Conservation (phyloP, 805 yeast genomes). For the Clavispora phyllophila region DNA sequence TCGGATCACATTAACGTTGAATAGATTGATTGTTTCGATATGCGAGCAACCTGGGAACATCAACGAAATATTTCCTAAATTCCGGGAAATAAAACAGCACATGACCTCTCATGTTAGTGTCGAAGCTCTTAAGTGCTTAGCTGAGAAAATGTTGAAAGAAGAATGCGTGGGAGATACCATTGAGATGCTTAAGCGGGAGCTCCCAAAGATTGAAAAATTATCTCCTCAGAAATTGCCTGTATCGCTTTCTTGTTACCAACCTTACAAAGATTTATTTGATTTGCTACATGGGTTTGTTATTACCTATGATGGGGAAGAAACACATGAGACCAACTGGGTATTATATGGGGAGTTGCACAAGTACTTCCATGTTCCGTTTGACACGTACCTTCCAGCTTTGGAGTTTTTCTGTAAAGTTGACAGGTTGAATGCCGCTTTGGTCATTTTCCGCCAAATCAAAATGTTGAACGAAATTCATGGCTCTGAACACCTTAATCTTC, state of each 20-base stretch:
- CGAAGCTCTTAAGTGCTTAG: slow-evolving; percentile 25
- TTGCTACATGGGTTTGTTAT: slow-evolving; percentile 27
- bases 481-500: slow-evolving; percentile 9
- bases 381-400: slow-evolving; percentile 55
- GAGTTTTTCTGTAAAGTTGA: slow-evolving; percentile 48
- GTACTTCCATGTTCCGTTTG: slow-evolving; percentile 53
- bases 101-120: slow-evolving; percentile 25
- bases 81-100: slow-evolving; percentile 33
- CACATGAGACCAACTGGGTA: slow-evolving; percentile 49
- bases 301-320: slow-evolving; percentile 23
- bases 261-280: slow-evolving; percentile 26
- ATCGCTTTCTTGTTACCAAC: slow-evolving; percentile 17
- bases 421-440: slow-evolving; percentile 58
- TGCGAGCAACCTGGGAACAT: slow-evolving; percentile 27
- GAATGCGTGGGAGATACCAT: slow-evolving; percentile 39
- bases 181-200: slow-evolving; percentile 36
- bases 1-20: slow-evolving; percentile 25
- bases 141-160: slow-evolving; percentile 25
- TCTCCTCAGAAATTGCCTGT: slow-evolving; percentile 23
- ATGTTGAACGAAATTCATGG: slow-evolving; percentile 50
- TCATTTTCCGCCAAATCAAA: slow-evolving; percentile 57
- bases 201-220: slow-evolving; percentile 31
- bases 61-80: slow-evolving; percentile 24
- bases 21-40: slow-evolving; percentile 37
- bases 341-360: slow-evolving; percentile 53